Evolutionary conservation across 139 green algal species (phyloP).

Genomic region (Chlamydomonas asymmetrica): DNA sequence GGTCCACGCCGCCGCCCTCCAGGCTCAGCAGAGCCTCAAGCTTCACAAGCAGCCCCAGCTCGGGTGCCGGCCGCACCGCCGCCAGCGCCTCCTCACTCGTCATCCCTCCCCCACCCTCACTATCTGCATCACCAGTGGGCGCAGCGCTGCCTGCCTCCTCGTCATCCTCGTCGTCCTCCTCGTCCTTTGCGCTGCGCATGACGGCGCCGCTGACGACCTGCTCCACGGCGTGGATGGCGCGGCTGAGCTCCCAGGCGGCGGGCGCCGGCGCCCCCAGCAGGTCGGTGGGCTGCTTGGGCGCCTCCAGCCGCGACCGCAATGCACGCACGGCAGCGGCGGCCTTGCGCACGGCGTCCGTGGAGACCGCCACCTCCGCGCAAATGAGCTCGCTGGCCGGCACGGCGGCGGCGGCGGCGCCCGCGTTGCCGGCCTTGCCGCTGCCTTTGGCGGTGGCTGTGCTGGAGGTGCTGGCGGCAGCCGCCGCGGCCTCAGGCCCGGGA

Average conservation of each 20-base stretch:
- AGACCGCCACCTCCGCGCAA: slow-evolving; percentile 30
- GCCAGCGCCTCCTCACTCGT: not conserved
- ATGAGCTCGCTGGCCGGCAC: not conserved
- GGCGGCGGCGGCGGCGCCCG: not conserved
- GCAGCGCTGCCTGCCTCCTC: not conserved
- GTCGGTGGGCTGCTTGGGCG: slow-evolving; percentile 32
- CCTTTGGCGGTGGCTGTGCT: too few species aligned
- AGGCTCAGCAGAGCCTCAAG: slow-evolving; percentile 38
- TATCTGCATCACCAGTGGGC: not conserved
- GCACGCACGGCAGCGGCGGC: slow-evolving; percentile 15
- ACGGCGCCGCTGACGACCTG: slow-evolving; percentile 14
- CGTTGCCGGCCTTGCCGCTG: not conserved
- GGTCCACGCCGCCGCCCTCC: slow-evolving; percentile 29
- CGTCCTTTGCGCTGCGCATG: not conserved
- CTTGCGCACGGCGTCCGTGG: slow-evolving; percentile 26
- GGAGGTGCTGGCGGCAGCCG: not conserved
- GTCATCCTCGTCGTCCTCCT: not conserved
- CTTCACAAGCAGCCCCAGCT: slow-evolving; percentile 30
- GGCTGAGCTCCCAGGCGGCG: slow-evolving; percentile 6
- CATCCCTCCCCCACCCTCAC: not conserved
- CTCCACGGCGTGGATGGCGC: slow-evolving; percentile 15
- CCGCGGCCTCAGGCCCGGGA: not conserved
- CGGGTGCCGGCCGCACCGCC: slow-evolving; percentile 16
- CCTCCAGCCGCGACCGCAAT: slow-evolving; percentile 32
- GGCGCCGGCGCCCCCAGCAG: slow-evolving; percentile 36